Percentiles rank a stretch among this genome's conserved stretches.
Conservation (phyloP, 1,284 basidiomycete species). For the Cutaneotrichosporon dermatis region DNA sequence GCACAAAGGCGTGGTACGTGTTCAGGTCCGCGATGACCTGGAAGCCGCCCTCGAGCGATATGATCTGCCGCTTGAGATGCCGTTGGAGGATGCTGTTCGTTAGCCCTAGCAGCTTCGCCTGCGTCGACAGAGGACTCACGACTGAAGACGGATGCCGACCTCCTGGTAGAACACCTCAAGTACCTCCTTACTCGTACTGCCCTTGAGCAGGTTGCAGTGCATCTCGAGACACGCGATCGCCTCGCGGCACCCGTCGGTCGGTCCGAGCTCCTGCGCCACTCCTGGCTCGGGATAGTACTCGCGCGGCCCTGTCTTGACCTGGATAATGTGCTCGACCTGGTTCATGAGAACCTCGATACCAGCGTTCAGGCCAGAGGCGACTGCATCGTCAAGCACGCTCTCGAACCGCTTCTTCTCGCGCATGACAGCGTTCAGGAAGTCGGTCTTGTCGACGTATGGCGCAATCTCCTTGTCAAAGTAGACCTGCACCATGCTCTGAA, state of each 20-base stretch:
- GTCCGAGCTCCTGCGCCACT: constrained; percentile 66
- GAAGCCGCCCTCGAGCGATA: constrained; percentile 87
- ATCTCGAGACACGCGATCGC: constrained; percentile 79
- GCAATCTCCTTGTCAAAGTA: constrained; percentile 96
- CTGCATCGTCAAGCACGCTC: constrained; percentile 81
- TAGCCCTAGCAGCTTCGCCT: neutral
- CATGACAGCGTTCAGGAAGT: constrained; percentile 89
- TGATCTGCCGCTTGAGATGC: constrained; percentile 94
- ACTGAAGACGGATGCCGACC: constrained; percentile 84
- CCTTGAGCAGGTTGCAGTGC: constrained; percentile 85
- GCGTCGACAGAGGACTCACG: constrained; percentile 54
- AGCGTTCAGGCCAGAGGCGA: constrained; percentile 86
- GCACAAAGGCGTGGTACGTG: constrained; percentile 81
- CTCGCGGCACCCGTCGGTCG: constrained; percentile 78
- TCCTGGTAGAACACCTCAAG: constrained; percentile 97
- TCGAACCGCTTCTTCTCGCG: constrained; percentile 97
- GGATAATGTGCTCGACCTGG: constrained; percentile 91
- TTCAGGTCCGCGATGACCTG: constrained; percentile 95
- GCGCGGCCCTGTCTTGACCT: constrained; percentile 71
- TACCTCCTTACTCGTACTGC: constrained; percentile 91
- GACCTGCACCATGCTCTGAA: constrained; percentile 94
- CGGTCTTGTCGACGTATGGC: constrained; percentile 79
- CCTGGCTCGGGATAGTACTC: constrained; percentile 88
- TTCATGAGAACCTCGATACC: constrained; percentile 95
- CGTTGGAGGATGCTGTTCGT: constrained; percentile 77